Base-by-base conservation (phyloP, 371 early-diverging fungal genomes). In the Zychaea mexicana region DNA sequence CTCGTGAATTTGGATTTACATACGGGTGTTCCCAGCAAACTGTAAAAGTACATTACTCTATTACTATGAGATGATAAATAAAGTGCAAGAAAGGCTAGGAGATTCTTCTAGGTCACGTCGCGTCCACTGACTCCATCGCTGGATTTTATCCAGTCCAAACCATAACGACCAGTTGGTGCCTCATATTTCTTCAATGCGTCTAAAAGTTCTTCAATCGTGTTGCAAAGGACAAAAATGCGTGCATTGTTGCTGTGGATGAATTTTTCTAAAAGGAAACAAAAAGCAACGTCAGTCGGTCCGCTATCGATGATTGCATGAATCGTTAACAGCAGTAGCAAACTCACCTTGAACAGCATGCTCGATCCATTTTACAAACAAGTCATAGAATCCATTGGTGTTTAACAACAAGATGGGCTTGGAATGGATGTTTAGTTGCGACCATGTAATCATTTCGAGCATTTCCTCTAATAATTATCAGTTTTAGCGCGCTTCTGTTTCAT, bases 391-490 rank as follows among this genome's bases (percentile, higher is more conserved):
- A 54, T 85, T 81, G 58, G 84, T 87, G 73, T 96, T 92, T 22
- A 96, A 65, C 19, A 93, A 71, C 45, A 91, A 68, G 21, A 96
- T 85, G 10, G 92, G 94, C 67, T 92, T 94, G 31, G 75, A 67
- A 61, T 92, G 92, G 60, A 93, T 90, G 49, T 84, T 81, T 9
- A 93, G 66, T 58, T 90, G 86, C 12, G 92, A 90, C 96, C 94
- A 94, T 3, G 93, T 92, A 31, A 88, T 86, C 65, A 92, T 86
- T 73, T 95, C 95, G 9, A 94, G 72, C 63, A 94, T 78, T 67
- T 95, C 96, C 71, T 96, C 96, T 74, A n/a, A n/a, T n/a, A n/a
- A n/a, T n/a, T n/a, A n/a, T n/a, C n/a, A n/a, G n/a, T n/a, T n/a
- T n/a, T n/a, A n/a, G n/a, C n/a, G n/a, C n/a, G n/a, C n/a, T n/a